A percentile compares a stretch with the other conserved stretches of the same genome.
Conservation (phyloP, 2,329 filamentous ascomycete species). For the Dothideomycetidae sp. region DNA sequence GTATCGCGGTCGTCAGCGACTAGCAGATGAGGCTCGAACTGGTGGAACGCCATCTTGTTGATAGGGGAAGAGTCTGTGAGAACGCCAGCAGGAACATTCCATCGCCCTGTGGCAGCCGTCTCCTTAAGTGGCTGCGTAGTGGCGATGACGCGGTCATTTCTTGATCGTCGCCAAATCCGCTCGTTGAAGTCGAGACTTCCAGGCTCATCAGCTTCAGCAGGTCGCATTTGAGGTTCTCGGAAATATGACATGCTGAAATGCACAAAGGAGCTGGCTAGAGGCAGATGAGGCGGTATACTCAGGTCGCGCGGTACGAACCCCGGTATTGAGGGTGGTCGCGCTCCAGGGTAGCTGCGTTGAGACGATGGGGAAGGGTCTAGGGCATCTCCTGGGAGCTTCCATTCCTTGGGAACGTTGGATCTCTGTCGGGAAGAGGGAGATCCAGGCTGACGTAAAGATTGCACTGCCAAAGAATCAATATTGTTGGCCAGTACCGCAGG, state of each 20-base stretch:
- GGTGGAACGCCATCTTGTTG: conserved; percentile 87
- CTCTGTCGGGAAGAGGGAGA: conserved; percentile 10
- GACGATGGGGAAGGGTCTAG: conserved; percentile 53
- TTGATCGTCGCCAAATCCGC: conserved; percentile 76
- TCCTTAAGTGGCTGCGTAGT: conserved; percentile 91
- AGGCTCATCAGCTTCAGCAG: conserved; percentile 87
- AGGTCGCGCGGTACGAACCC: conserved; percentile 52
- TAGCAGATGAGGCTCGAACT: conserved; percentile 91
- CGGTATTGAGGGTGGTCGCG: conserved; percentile 65
- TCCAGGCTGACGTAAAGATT: not conserved
- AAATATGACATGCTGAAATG: conserved; percentile 97
- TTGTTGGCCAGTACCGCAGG: conserved; percentile 1
- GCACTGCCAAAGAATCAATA: not conserved
- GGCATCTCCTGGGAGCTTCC: conserved; percentile 57
- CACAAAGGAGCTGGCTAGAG: conserved; percentile 69
- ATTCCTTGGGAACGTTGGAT: conserved; percentile 38
- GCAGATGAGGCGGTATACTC: conserved; percentile 48
- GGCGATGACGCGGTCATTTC: conserved; percentile 82
- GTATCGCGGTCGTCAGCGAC: conserved; percentile 89
- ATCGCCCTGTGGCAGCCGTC: conserved; percentile 68
- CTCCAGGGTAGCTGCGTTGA: conserved; percentile 50
- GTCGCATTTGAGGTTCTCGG: conserved; percentile 95
- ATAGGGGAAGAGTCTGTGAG: conserved; percentile 85
- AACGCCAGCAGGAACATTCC: conserved; percentile 70
- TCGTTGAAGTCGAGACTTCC: conserved; percentile 95